Evolutionary conservation across 108 stramenopile species (phyloP).

Genomic region (Pseudonitzschia multistriata): DNA sequence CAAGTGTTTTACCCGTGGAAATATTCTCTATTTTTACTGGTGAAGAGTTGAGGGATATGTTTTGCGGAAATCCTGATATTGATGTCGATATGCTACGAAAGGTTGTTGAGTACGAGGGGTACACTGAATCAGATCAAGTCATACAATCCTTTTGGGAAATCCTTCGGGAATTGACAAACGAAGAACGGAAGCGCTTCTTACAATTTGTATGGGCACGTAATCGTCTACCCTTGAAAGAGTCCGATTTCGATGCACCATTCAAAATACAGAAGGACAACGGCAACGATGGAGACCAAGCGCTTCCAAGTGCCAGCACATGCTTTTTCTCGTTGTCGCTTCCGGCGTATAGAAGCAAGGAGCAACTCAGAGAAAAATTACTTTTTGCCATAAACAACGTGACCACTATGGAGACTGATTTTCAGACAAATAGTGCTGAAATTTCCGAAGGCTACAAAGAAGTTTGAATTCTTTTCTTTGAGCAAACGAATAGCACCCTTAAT

Average conservation of each 20-base stretch:
- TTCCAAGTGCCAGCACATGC: conserved; percentile 96
- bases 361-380: conserved; percentile 79
- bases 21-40: conserved; percentile 85
- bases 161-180: conserved; percentile 82
- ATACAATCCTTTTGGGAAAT: conserved; percentile 93
- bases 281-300: conserved; percentile 68
- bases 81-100: conserved; percentile 89
- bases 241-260: conserved; percentile 92
- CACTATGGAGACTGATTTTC: conserved; percentile 97
- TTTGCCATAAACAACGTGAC: conserved; percentile 95
- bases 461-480: conserved; percentile 1
- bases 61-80: conserved; percentile 93
- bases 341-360: conserved; percentile 77
- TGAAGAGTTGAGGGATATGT: conserved; percentile 78
- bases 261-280: conserved; percentile 79
- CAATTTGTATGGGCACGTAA: conserved; percentile 98
- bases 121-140: conserved; percentile 65
- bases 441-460: conserved; percentile 79
- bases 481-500: too few species aligned
- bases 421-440: conserved; percentile 85
- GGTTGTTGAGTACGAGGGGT: conserved; percentile 95
- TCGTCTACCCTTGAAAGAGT: conserved; percentile 80
- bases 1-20: conserved; percentile 90
- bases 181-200: conserved; percentile 87
- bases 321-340: conserved; percentile 96